Conservation (phyloP, 345 rosid species). For the Durio zibethinus region DNA sequence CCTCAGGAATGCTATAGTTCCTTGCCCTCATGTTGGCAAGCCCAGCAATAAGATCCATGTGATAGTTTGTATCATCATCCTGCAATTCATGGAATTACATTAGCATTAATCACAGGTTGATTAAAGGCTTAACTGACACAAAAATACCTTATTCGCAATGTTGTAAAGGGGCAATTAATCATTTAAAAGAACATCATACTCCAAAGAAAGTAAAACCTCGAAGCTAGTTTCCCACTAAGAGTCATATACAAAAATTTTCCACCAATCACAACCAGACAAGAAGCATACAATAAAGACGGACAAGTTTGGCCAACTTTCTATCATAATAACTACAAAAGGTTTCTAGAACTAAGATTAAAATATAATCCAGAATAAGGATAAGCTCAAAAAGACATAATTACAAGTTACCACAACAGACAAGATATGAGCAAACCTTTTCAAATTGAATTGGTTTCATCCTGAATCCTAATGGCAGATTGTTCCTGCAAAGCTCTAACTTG, state of each 20-base stretch:
- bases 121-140: background rate
- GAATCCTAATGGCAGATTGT: background rate
- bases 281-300: background rate
- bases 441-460: slow-evolving; percentile 13
- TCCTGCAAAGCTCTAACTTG: background rate
- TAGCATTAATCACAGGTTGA: background rate
- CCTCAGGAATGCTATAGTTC: slow-evolving; percentile 90
- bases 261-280: background rate
- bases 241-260: background rate
- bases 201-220: background rate
- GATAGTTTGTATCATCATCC: slow-evolving; percentile 98
- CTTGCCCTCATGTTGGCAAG: slow-evolving; percentile 99
- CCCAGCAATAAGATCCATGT: slow-evolving; percentile 94
- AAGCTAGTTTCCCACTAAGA: background rate
- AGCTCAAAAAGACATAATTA: background rate
- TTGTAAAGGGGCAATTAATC: background rate
- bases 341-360: background rate
- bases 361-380: background rate
- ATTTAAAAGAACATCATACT: background rate
- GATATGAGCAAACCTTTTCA: slow-evolving; percentile 4
- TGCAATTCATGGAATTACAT: slow-evolving; percentile 23
- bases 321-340: background rate
- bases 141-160: background rate
- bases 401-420: background rate
- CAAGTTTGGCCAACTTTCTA: background rate